Percentiles rank a stretch among this genome's conserved stretches.
These are phyloP conservation scores for Sphaerostilbella broomeana DNA, from an alignment of 2,329 filamentous ascomycete genomes.

Conservation along the genomic window DNA sequence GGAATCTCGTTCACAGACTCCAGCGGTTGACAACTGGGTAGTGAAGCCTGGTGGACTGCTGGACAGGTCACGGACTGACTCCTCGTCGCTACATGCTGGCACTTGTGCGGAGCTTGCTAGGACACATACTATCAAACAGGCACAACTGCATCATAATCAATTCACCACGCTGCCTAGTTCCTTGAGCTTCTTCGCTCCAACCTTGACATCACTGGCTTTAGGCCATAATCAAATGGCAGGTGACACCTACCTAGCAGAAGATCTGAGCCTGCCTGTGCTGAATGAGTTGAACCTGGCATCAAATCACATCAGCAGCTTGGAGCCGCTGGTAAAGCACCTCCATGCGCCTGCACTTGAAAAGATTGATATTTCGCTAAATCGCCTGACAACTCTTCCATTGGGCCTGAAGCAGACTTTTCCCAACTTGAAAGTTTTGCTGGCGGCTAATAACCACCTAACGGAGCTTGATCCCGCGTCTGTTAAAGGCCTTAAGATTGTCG, in stretches of 20 bases:
- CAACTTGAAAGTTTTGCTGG: slow-evolving; percentile 61
- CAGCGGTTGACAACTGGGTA: slow-evolving; percentile 45
- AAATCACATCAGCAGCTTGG: slow-evolving; percentile 66
- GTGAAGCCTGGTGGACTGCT: slow-evolving; percentile 56
- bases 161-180: slow-evolving; percentile 64
- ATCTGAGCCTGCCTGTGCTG: slow-evolving; percentile 64
- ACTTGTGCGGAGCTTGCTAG: slow-evolving; percentile 50
- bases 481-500: slow-evolving; percentile 66
- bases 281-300: slow-evolving; percentile 69
- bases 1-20: slow-evolving; percentile 42
- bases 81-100: slow-evolving; percentile 52
- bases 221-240: slow-evolving; percentile 66
- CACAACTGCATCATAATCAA: slow-evolving; percentile 72
- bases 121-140: slow-evolving; percentile 44
- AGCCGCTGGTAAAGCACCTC: slow-evolving; percentile 58
- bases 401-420: slow-evolving; percentile 62
- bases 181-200: slow-evolving; percentile 63
- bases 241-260: slow-evolving; percentile 57
- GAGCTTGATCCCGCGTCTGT: slow-evolving; percentile 68
- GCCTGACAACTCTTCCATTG: slow-evolving; percentile 62
- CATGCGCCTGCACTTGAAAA: slow-evolving; percentile 69
- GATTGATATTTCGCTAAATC: slow-evolving; percentile 77
- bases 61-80: slow-evolving; percentile 62
- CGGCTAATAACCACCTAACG: slow-evolving; percentile 71
- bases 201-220: slow-evolving; percentile 65